Base-by-base conservation (phyloP, 1,139 yeast genomes). In the Fermentozyma sake region DNA sequence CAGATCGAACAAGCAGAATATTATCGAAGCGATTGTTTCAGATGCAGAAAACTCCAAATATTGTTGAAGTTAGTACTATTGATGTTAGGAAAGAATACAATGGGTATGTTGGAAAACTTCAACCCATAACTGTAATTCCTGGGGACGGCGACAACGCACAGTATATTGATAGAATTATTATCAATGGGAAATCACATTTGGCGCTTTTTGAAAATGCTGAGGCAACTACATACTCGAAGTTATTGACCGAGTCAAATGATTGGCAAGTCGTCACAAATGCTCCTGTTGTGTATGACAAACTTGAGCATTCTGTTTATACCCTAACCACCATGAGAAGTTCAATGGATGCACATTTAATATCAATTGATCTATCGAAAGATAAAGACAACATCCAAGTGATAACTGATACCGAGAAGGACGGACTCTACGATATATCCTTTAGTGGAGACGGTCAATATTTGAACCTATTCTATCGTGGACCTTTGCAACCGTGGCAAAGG, bases 121-220 rank as follows among this genome's bases (percentile, higher is more conserved):
- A 54, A n/a, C 62, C 67, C 6, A 38, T 67, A 1, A 48, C 61
- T 0, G 32, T 48, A 7, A 44, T 64, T 8, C 44, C 52, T 4
- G 44, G 50, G 4, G 46, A 48, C 49, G 35, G 32, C 3, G 70
- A 35, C 1, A 56, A 55, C 0, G 63, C 62, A 26, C 83, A 89
- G 1, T 91, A 84, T 47, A 61, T 91, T 29, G 97, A 91, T 47
- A 69, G 78, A 4, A 62, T 82, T 7, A 78, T 79, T n/a, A 68
- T 68, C 16, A 69, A 78, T 31, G 79, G 81, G 1, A 72, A 58
- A 44, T 75, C 74, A 31, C 95, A 85, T 44, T 53, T 91, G 24
- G 95, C 79, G 1, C 70, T 73, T 37, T 89, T 78, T 45, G 63
- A 76, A 6, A 59, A 68, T 3, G 61, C 75, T 1, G 53, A 58